phyloP scores from a whole-genome alignment of 495 filamentous ascomycete species.

The Penicillium riverlandense region DNA sequence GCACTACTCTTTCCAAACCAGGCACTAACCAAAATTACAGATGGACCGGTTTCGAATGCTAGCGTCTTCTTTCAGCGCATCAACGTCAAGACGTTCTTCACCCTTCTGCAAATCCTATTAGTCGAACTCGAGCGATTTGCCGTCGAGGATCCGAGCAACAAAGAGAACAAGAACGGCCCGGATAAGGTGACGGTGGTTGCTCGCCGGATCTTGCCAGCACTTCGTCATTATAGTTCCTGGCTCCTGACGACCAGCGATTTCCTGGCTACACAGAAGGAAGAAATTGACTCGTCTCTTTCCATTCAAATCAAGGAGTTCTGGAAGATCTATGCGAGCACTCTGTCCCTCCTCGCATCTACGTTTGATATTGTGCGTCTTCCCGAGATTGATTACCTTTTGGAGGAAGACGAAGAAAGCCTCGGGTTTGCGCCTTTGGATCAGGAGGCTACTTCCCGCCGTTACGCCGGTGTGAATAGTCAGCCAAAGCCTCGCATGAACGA shows the following conservation, averaged over 20 bases:
- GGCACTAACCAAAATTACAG: slow-evolving; percentile 23
- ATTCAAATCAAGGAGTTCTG: slow-evolving; percentile 60
- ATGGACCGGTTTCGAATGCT: slow-evolving; percentile 40
- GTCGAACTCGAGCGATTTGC: slow-evolving; percentile 55
- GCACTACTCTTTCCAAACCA: background rate
- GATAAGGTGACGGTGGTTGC: slow-evolving; percentile 56
- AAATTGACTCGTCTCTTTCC: slow-evolving; percentile 48
- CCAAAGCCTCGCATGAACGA: slow-evolving; percentile 52
- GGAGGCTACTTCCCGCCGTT: slow-evolving; percentile 41
- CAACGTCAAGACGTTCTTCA: slow-evolving; percentile 76
- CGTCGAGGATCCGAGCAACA: slow-evolving; percentile 37
- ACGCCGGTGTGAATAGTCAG: slow-evolving; percentile 32
- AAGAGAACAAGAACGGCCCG: slow-evolving; percentile 27
- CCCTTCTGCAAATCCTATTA: slow-evolving; percentile 65
- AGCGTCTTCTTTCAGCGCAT: slow-evolving; percentile 69
- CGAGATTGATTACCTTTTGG: slow-evolving; percentile 58
- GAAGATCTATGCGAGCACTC: slow-evolving; percentile 61
- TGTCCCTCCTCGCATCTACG: slow-evolving; percentile 55
- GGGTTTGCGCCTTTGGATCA: slow-evolving; percentile 63
- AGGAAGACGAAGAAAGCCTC: slow-evolving; percentile 69
- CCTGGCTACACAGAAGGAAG: slow-evolving; percentile 44
- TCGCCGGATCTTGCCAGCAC: slow-evolving; percentile 58
- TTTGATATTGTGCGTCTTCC: slow-evolving; percentile 53
- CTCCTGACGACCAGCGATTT: slow-evolving; percentile 45
- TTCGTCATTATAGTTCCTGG: slow-evolving; percentile 73